Conservation (phyloP, 306 rosid genomes). For the Prunus padus region DNA sequence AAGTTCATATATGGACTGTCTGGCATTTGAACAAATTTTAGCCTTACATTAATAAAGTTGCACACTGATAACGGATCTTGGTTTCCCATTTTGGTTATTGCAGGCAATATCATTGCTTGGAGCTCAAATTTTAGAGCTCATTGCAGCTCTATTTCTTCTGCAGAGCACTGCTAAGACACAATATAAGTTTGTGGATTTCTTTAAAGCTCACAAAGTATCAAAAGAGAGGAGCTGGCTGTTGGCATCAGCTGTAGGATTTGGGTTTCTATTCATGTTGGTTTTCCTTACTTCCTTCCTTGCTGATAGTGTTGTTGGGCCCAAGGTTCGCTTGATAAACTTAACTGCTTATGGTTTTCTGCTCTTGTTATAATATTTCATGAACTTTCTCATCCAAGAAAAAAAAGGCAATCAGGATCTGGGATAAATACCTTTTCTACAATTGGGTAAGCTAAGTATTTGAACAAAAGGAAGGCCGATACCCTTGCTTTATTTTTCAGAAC, state of each 20-base stretch:
- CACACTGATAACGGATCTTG: background rate
- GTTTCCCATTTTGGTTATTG: conserved; percentile 11
- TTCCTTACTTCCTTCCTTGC: conserved; percentile 51
- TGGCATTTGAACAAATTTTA: background rate
- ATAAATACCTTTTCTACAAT: background rate
- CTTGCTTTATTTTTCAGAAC: too few relatives aligned
- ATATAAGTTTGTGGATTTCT: conserved; percentile 43
- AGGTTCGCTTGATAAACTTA: conserved; percentile 46
- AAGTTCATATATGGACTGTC: background rate
- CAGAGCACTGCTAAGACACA: conserved; percentile 61
- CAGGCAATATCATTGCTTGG: conserved; percentile 66
- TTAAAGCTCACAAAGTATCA: conserved; percentile 29
- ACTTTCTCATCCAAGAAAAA: background rate
- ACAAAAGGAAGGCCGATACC: too few relatives aligned
- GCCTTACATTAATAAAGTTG: background rate
- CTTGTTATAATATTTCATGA: background rate
- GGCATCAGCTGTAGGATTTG: conserved; percentile 64
- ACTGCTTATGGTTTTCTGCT: conserved; percentile 1
- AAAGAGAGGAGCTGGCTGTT: conserved; percentile 60
- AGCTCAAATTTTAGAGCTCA: conserved; percentile 61
- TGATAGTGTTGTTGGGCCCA: conserved; percentile 44
- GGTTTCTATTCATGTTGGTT: conserved; percentile 54
- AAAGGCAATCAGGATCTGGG: background rate
- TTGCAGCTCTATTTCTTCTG: conserved; percentile 49
- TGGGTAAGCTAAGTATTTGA: too few relatives aligned